A percentile compares a stretch with the other conserved stretches of the same genome.
Evolutionary conservation across 2,329 filamentous ascomycete species (phyloP).

Genomic region (Trichoderma sp.): DNA sequence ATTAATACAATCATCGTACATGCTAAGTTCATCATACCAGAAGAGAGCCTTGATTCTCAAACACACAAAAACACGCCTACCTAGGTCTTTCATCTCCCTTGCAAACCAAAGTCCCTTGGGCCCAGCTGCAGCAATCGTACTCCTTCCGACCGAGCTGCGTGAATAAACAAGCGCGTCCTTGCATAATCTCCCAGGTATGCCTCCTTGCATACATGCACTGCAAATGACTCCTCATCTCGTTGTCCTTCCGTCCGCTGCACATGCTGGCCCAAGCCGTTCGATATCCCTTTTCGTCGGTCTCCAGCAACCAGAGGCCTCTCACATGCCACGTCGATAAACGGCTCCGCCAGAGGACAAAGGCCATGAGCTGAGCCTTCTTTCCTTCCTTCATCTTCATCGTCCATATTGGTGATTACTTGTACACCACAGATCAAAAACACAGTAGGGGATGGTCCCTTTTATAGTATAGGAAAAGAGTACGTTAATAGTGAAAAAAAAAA

Average conservation of each 20-base stretch:
- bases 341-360: slow-evolving; percentile 1
- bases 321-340: not conserved
- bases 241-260: slow-evolving; percentile 1
- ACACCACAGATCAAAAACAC: slow-evolving; percentile 23
- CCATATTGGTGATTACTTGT: slow-evolving; percentile 21
- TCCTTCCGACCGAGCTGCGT: slow-evolving; percentile 7
- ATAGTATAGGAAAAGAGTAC: slow-evolving; percentile 29
- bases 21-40: slow-evolving; percentile 21
- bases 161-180: slow-evolving; percentile 15
- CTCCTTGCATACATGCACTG: not conserved
- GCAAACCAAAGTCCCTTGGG: slow-evolving; percentile 10
- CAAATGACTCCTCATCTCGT: slow-evolving; percentile 14
- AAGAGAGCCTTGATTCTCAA: slow-evolving; percentile 25
- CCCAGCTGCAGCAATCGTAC: not conserved
- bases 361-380: not conserved
- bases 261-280: slow-evolving; percentile 4
- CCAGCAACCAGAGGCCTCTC: not conserved
- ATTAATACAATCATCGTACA: slow-evolving; percentile 16
- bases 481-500: slow-evolving; percentile 23
- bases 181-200: not conserved
- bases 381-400: slow-evolving; percentile 3
- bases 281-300: slow-evolving; percentile 11
- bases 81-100: not conserved
- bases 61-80: slow-evolving; percentile 22
- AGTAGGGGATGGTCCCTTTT: slow-evolving; percentile 23